phyloP scores from a whole-genome alignment of 331 rosid genomes.

The Stylosanthes scabra region DNA sequence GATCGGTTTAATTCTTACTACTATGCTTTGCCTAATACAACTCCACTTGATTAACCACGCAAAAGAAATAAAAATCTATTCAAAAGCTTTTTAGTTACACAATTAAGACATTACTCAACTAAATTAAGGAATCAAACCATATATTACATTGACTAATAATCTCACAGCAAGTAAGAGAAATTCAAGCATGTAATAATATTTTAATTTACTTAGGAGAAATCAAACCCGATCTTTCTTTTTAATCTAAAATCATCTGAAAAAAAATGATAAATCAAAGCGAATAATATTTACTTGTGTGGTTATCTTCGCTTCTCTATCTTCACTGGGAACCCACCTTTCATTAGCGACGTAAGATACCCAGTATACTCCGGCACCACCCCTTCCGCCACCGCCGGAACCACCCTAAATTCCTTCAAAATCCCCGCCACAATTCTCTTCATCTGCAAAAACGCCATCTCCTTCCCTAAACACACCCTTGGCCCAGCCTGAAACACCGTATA shows the following conservation, averaged over 20 bases:
- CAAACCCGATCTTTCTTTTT: too few relatives aligned
- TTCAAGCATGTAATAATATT: too few relatives aligned
- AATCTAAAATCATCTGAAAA: background rate
- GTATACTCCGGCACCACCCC: constrained; percentile 52
- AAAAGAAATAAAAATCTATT: too few relatives aligned
- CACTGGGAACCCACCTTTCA: constrained; percentile 59
- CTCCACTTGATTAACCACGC: too few relatives aligned
- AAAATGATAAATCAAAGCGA: background rate
- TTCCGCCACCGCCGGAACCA: constrained; percentile 49
- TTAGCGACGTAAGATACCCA: constrained; percentile 50
- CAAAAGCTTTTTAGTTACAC: too few relatives aligned
- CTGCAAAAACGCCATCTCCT: constrained; percentile 88
- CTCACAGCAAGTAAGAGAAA: too few relatives aligned
- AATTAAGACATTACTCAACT: too few relatives aligned
- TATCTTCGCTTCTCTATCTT: constrained; percentile 35
- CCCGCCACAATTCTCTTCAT: constrained; percentile 77
- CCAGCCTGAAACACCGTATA: constrained; percentile 88
- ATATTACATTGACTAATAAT: too few relatives aligned
- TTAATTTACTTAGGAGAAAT: too few relatives aligned
- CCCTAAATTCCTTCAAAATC: constrained; percentile 54
- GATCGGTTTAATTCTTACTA: too few relatives aligned
- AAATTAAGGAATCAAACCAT: too few relatives aligned
- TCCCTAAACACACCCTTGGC: constrained; percentile 77
- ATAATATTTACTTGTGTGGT: background rate
- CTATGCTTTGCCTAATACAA: too few relatives aligned